Evolutionary conservation across 208 protist species (phyloP).

Genomic region (Trypanosoma cruzi): DNA sequence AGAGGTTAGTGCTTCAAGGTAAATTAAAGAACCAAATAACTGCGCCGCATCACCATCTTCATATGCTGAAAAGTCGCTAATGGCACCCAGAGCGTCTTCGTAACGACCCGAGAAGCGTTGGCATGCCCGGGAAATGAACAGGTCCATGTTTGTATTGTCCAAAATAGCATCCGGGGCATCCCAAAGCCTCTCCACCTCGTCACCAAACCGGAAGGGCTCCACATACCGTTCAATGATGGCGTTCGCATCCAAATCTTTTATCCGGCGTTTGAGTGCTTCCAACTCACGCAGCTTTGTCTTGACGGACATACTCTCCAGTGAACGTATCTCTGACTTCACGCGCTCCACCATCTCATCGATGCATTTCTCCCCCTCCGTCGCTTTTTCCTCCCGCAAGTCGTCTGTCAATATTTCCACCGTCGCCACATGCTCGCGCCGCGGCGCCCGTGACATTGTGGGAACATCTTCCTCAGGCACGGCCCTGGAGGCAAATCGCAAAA

Average conservation of each 20-base stretch:
- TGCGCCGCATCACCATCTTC: slow-evolving; percentile 40
- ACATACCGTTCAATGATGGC: slow-evolving; percentile 35
- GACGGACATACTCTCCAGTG: slow-evolving; percentile 48
- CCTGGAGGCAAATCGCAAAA: slow-evolving; percentile 35
- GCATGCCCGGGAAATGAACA: slow-evolving; percentile 50
- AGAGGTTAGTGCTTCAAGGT: slow-evolving; percentile 46
- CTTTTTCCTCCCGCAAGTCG: neutral
- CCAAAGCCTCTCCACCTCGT: slow-evolving; percentile 63
- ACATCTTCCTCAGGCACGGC: slow-evolving; percentile 20
- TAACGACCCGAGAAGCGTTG: slow-evolving; percentile 59
- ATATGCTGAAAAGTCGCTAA: slow-evolving; percentile 37
- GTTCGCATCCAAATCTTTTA: slow-evolving; percentile 41
- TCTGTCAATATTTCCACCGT: neutral
- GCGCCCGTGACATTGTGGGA: too few species aligned
- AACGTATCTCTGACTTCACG: slow-evolving; percentile 35
- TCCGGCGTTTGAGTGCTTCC: slow-evolving; percentile 49
- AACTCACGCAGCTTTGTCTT: slow-evolving; percentile 62
- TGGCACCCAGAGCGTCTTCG: slow-evolving; percentile 44
- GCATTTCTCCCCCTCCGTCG: neutral
- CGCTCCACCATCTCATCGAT: slow-evolving; percentile 54
- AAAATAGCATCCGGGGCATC: slow-evolving; percentile 24
- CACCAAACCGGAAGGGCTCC: slow-evolving; percentile 44
- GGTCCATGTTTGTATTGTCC: slow-evolving; percentile 49
- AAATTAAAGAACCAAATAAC: slow-evolving; percentile 54
- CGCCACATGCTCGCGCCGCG: neutral